phyloP scores from a whole-genome alignment of 2,329 filamentous ascomycete species.

The Ceratocystis alfenasii region DNA sequence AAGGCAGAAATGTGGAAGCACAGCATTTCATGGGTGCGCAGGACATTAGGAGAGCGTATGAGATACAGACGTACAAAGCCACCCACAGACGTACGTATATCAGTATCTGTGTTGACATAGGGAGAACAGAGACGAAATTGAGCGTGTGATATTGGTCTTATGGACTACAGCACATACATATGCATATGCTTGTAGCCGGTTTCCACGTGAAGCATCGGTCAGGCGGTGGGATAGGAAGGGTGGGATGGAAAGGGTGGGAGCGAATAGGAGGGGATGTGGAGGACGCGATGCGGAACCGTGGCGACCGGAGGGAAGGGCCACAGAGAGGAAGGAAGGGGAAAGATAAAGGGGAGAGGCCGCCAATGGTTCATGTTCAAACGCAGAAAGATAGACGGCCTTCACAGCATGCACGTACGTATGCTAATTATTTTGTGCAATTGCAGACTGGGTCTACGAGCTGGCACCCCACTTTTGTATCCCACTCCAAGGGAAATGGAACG shows the following conservation, averaged over 20 bases:
- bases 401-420: too few species aligned
- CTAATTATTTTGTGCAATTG: too few species aligned
- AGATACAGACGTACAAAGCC: background rate
- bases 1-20: background rate
- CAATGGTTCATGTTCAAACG: background rate
- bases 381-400: too few species aligned
- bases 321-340: background rate
- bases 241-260: background rate
- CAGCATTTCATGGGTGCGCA: background rate
- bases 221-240: background rate
- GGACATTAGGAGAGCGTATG: background rate
- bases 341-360: background rate
- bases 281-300: background rate
- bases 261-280: background rate
- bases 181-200: slow-evolving; percentile 18
- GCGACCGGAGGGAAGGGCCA: background rate
- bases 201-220: background rate
- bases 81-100: background rate
- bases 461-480: background rate
- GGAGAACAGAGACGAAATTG: background rate
- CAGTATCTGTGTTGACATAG: background rate
- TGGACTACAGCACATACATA: slow-evolving; percentile 39
- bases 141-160: background rate
- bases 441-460: too few species aligned
- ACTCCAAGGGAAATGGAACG: background rate